These are phyloP conservation scores for Leccinum subfulvum DNA, from an alignment of 1,284 basidiomycete species.

Conservation along the genomic window DNA sequence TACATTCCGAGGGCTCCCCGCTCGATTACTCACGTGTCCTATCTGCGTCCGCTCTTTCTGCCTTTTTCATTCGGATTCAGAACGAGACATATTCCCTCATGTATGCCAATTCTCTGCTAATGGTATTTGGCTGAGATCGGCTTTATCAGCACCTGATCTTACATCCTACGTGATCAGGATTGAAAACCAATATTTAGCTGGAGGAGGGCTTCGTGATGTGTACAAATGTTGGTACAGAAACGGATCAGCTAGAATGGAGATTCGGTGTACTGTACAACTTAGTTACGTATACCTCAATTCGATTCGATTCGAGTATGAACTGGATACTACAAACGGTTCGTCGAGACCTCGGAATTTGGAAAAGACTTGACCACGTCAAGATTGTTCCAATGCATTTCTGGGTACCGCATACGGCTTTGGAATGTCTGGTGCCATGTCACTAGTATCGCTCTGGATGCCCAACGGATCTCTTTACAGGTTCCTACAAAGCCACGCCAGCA, in stretches of 20 bases:
- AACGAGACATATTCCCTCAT: too few relatives aligned
- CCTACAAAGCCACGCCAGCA: neutral
- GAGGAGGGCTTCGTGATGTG: conserved; percentile 2
- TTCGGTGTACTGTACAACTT: neutral
- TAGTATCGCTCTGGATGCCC: neutral
- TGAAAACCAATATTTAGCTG: neutral
- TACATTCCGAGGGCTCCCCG: too few relatives aligned
- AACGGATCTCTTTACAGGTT: neutral
- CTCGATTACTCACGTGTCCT: too few relatives aligned
- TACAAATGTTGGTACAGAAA: conserved; percentile 13
- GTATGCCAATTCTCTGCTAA: too few relatives aligned
- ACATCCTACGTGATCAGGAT: conserved; percentile 10
- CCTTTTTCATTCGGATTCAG: too few relatives aligned
- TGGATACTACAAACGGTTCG: neutral
- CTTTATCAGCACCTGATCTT: conserved; percentile 7
- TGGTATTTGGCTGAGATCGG: too few relatives aligned
- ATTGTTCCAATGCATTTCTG: neutral
- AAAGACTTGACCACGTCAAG: neutral
- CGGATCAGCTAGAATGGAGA: neutral
- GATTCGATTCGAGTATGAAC: too few relatives aligned
- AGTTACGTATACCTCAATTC: too few relatives aligned
- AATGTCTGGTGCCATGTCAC: neutral
- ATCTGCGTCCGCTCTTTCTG: too few relatives aligned
- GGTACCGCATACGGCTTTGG: neutral
- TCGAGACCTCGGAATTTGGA: neutral